Base-by-base conservation (phyloP, 2,329 filamentous ascomycete genomes). In the Epichloe uncinata region DNA sequence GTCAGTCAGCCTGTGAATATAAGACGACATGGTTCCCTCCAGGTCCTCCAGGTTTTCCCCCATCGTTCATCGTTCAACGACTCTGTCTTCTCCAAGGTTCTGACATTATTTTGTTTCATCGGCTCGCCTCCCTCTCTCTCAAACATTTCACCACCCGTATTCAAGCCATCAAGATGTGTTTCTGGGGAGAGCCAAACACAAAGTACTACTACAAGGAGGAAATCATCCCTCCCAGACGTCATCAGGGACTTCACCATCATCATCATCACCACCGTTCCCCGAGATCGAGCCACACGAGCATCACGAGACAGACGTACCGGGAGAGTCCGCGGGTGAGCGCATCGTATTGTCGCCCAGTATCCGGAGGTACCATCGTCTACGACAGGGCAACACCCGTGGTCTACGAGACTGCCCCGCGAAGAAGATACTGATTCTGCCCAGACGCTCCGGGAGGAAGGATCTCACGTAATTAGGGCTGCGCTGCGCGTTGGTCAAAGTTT, bases 131-230 rank as follows among this genome's bases (percentile, higher is more conserved):
- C 8, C 30, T 8, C n/a, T 16, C 6, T 16, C 13, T 13, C 7
- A 26, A 26, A 26, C 22, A 8, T 8, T 26, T 26, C 7, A 26
- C 22, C 22, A 26, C 22, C 15, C 8, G 43, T 50, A 47, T 43
- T 47, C 42, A 35, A 45, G 47, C 22, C 26, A 30, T 30, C 26
- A 70, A 59, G 22, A 78, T 78, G 75, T 78, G 75, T 59, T 75
- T 78, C 66, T 60, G 65, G 44, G 54, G 63, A 49, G 65, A 69
- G 52, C 68, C 71, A 49, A 63, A 60, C 33, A 70, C 67, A 40
- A 69, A 69, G 44, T 75, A 78, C 66, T 78, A 78, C 66, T 76
- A 78, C 61, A 71, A 71, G 60, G 72, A 78, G 64, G 74, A 78
- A 56, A 67, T 72, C 55, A 67, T 74, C 44, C 74, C 74, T 42